Evolutionary conservation across 805 yeast genomes (phyloP), one percentile per base, ranked within the genome.

Genomic region (Candida boidinii): DNA sequence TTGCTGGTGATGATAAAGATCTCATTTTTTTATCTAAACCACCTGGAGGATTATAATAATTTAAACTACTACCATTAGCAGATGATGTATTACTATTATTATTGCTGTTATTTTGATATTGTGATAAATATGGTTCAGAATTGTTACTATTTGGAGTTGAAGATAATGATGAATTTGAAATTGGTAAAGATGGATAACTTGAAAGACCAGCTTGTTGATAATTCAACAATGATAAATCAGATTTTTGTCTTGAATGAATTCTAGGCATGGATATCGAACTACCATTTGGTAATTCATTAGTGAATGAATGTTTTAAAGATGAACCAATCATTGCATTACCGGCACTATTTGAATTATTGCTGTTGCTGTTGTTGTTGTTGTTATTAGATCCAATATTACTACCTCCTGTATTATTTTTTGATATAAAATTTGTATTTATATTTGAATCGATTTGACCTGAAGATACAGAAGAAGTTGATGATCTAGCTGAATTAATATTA

Each of bases 1-100:
- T n/a, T n/a, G n/a, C 48, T 10, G 59, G 57, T 7, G 59, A 51
- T 7, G 62, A 57, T n/a, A 53, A 54, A 7, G 62, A 56, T 26
- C 63, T 44, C 23, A 46, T 23, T 30, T 46, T 57, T 29, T 46
- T 50, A 27, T 53, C 60, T 2, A 39, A 26, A 5, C 51, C 49
- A 23, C 46, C 32, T 18, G 51, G 51, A 5, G 56, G 54, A 32
- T 47, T n/a, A n/a, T n/a, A n/a, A n/a, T n/a, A n/a, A n/a, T n/a
- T n/a, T n/a, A n/a, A n/a, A n/a, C n/a, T n/a, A n/a, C n/a, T n/a
- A n/a, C n/a, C n/a, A n/a, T n/a, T n/a, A n/a, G n/a, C n/a, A n/a
- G n/a, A n/a, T n/a, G n/a, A n/a, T n/a, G n/a, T n/a, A n/a, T n/a
- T n/a, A n/a, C n/a, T n/a, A n/a, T n/a, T n/a, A n/a, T n/a, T n/a